Evolutionary conservation across 371 early-diverging fungal species (phyloP), one percentile per base, ranked within the genome.

Genomic region (Zychaea mexicana): DNA sequence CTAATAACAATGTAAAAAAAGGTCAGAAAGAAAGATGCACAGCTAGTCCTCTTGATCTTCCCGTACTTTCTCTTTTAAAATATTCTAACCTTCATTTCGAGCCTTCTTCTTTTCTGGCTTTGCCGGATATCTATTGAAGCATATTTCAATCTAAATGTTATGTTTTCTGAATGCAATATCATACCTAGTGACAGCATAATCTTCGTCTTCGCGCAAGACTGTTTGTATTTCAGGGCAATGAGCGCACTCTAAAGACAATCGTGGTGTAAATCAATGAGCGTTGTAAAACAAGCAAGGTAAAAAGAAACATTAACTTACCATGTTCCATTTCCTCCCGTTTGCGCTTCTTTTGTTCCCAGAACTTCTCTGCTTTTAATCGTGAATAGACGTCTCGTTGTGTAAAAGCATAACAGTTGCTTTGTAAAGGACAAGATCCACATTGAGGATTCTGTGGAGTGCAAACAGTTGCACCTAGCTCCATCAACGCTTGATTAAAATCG

Each of bases 391-490:
- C 31, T 26, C 62, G 42, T 74, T 90, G 90, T 31, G 78, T 82
- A 63, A 63, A 76, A 5, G 91, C 92, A 21, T 68, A 62, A 61
- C 94, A 93, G 22, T 77, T 64, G n/a, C 65, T 66, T 27, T 74
- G 71, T 0, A 94, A 62, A 2, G 93, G 93, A 65, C 94, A 94
- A 15, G 65, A 66, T 10, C 47, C 65, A 69, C 94, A 94, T 27
- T 70, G 62, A n/a, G 92, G 93, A 26, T 82, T 85, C 46, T 78
- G 79, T 3, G 93, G 92, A 2, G 90, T 90, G 69, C 94, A 94
- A 0, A 94, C 70, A n/a, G 84, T 78, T 3, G 92, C 90, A 1
- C 93, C 94, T 2, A 93, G 72, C 65, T 94, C 94, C 94, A 94
- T 94, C 57, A 93, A 52, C 3, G 91, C 90, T 65, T 94, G 93